These are phyloP conservation scores for Picea engelmannii DNA, from an alignment of 83 land plant genomes.

Conservation along the genomic window DNA sequence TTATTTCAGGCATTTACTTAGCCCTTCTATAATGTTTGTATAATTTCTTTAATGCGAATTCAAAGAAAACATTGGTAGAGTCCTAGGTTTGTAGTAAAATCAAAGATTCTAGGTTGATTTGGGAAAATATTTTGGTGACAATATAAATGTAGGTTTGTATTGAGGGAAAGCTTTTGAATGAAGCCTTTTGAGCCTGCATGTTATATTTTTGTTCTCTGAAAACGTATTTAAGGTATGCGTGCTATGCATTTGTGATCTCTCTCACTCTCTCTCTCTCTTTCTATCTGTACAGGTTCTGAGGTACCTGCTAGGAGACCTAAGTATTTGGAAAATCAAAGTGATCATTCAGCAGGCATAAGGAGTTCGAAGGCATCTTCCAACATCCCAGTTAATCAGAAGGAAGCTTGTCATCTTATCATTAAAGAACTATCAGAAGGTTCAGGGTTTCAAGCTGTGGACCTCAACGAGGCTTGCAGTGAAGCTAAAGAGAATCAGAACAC, in stretches of 20 bases:
- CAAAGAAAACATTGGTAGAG: no score
- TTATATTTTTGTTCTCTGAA: not conserved
- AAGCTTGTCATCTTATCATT: not conserved
- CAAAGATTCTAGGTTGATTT: not conserved
- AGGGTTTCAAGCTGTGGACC: constrained; percentile 6
- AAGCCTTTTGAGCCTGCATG: not conserved
- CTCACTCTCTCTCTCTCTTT: not conserved
- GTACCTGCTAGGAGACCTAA: not conserved
- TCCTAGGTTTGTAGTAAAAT: no score
- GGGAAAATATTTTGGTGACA: not conserved
- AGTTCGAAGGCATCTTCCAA: not conserved
- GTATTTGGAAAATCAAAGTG: constrained; percentile 3
- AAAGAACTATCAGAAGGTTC: not conserved
- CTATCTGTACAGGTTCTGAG: not conserved
- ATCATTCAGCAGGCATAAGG: not conserved
- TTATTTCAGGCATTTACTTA: constrained; percentile 13
- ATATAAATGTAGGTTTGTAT: not conserved
- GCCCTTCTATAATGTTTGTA: not conserved
- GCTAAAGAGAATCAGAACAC: not conserved
- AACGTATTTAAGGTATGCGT: not conserved
- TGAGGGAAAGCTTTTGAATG: not conserved
- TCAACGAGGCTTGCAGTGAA: not conserved
- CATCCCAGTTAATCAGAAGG: not conserved
- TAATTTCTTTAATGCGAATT: not conserved
- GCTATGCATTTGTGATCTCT: not conserved